A percentile compares a stretch with the other conserved stretches of the same genome.
Conservation (phyloP, 495 filamentous ascomycete genomes). For the Pyronema omphalodes region DNA sequence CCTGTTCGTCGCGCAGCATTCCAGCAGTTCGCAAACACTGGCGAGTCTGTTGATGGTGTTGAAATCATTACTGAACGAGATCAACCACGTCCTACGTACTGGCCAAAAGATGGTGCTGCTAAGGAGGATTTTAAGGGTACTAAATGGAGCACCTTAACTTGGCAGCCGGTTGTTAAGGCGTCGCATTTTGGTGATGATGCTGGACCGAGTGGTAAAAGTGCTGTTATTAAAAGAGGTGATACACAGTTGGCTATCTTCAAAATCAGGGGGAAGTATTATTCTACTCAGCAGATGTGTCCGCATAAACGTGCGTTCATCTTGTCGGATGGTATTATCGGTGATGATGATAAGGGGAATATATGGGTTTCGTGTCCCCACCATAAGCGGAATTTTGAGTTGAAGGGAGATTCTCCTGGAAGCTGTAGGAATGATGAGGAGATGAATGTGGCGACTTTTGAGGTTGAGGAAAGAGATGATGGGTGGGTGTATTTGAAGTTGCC, state of each 20-base stretch:
- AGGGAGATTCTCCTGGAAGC: slow-evolving; percentile 44
- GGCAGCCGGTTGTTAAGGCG: slow-evolving; percentile 69
- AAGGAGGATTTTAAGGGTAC: slow-evolving; percentile 57
- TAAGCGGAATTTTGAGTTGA: slow-evolving; percentile 78
- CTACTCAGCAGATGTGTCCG: slow-evolving; percentile 96
- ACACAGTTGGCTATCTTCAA: slow-evolving; percentile 88
- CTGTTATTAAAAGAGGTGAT: slow-evolving; percentile 69
- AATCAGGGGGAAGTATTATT: slow-evolving; percentile 64
- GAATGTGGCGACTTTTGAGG: slow-evolving; percentile 72
- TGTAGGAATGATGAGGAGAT: slow-evolving; percentile 62
- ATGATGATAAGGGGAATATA: slow-evolving; percentile 29
- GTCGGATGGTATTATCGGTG: slow-evolving; percentile 74
- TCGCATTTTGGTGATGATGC: slow-evolving; percentile 51
- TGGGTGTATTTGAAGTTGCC: slow-evolving; percentile 78
- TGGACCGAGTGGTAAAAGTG: slow-evolving; percentile 46
- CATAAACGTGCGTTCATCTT: slow-evolving; percentile 88
- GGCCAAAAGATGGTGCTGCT: slow-evolving; percentile 46
- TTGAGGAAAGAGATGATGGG: slow-evolving; percentile 60
- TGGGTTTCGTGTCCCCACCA: slow-evolving; percentile 86
- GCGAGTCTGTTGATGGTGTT: slow-evolving; percentile 46
- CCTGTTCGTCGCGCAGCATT: slow-evolving; percentile 51
- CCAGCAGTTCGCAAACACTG: slow-evolving; percentile 75
- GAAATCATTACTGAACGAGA: slow-evolving; percentile 58
- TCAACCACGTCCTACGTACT: slow-evolving; percentile 64
- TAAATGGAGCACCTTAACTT: slow-evolving; percentile 55